Evolutionary conservation across 495 filamentous ascomycete genomes (phyloP).

Genomic region (Aspergillus haitiensis): DNA sequence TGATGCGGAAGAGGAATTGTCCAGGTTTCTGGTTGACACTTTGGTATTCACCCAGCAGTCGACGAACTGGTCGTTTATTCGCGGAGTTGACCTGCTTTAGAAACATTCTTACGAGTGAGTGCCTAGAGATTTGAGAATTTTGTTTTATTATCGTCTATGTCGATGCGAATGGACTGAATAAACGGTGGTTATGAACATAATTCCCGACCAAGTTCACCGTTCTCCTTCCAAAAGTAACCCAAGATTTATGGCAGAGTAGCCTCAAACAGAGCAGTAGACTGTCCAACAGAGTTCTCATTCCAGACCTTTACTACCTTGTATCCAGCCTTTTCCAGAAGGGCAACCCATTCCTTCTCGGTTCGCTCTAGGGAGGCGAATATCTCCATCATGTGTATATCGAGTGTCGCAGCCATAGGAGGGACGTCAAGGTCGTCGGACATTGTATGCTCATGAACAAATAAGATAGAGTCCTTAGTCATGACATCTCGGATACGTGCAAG

Average conservation of each 20-base stretch:
- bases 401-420: conserved; percentile 30
- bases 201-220: neutral
- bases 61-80: conserved; percentile 20
- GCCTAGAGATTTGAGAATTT: neutral
- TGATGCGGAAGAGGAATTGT: conserved; percentile 14
- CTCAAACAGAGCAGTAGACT: conserved; percentile 5
- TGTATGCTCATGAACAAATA: conserved; percentile 50
- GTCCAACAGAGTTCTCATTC: conserved; percentile 4
- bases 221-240: neutral
- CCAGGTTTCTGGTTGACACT: conserved; percentile 17
- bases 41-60: conserved; percentile 10
- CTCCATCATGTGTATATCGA: conserved; percentile 46
- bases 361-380: conserved; percentile 33
- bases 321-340: conserved; percentile 46
- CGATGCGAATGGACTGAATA: neutral
- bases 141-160: neutral
- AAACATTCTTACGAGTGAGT: neutral
- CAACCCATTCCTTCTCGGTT: conserved; percentile 22
- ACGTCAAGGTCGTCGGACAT: conserved; percentile 38
- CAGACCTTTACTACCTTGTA: conserved; percentile 55
- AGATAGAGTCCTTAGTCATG: conserved; percentile 42
- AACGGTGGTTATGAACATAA: neutral
- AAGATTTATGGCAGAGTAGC: neutral
- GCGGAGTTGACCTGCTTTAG: neutral
- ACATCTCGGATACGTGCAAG: conserved; percentile 40